Percentiles rank a stretch among this genome's conserved stretches.
These are phyloP conservation scores for Arachis stenosperma DNA, from an alignment of 306 rosid genomes.

Conservation along the genomic window DNA sequence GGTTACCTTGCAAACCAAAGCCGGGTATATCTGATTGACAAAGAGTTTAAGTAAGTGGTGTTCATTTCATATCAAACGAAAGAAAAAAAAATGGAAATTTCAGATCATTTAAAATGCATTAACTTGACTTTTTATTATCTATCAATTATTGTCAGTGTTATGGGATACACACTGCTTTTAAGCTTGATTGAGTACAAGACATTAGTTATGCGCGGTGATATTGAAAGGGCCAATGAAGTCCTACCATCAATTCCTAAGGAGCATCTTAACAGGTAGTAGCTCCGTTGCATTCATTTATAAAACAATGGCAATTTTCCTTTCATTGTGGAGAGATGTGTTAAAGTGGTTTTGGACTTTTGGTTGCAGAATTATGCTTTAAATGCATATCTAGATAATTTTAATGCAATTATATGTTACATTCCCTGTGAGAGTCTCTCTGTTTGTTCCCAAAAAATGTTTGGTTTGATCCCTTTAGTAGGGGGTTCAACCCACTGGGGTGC, in stretches of 20 bases:
- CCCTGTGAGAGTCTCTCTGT: constrained; percentile 11
- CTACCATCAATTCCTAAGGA: constrained; percentile 95
- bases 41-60: constrained; percentile 91
- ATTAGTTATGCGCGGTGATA: constrained; percentile 98
- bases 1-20: constrained; percentile 99
- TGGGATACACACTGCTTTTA: constrained; percentile 92
- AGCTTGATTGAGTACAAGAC: constrained; percentile 98
- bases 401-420: constrained; percentile 15
- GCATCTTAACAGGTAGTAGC: constrained; percentile 82
- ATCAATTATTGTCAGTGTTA: constrained; percentile 63
- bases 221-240: constrained; percentile 85
- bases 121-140: constrained; percentile 21
- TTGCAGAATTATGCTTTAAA: constrained; percentile 15
- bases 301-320: constrained; percentile 25
- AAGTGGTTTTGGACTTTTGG: constrained; percentile 20
- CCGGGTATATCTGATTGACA: constrained; percentile 93
- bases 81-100: neutral
- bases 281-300: constrained; percentile 1
- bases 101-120: constrained; percentile 27
- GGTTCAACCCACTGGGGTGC: constrained; percentile 27
- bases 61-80: constrained; percentile 2
- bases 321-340: constrained; percentile 18
- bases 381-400: constrained; percentile 9
- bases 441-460: constrained; percentile 18
- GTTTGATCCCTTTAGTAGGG: constrained; percentile 18